Conservation (phyloP, 2,329 filamentous ascomycete species). For the Paracorniculantispora psalliotae region DNA sequence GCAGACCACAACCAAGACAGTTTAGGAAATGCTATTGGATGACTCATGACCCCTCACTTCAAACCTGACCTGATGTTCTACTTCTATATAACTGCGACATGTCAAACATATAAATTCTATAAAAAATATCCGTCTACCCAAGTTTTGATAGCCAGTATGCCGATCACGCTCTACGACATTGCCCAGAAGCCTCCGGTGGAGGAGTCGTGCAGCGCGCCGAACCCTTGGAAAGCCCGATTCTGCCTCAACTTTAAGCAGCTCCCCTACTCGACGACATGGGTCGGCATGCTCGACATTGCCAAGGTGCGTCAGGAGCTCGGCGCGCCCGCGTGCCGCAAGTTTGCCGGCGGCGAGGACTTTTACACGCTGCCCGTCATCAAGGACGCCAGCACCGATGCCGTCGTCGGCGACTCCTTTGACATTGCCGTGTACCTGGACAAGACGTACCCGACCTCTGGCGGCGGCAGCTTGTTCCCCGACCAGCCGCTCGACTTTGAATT, state of each 20-base stretch:
- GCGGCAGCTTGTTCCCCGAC: conserved; percentile 43
- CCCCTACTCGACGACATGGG: conserved; percentile 39
- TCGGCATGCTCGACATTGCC: conserved; percentile 47
- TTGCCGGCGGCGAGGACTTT: conserved; percentile 52
- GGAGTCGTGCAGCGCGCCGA: conserved; percentile 22
- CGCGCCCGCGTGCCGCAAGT: conserved; percentile 46
- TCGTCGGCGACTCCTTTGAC: conserved; percentile 60
- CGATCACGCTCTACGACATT: conserved; percentile 41
- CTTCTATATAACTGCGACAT: background rate
- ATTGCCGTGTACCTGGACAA: conserved; percentile 57
- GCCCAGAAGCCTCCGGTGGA: conserved; percentile 27
- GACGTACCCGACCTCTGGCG: conserved; percentile 41
- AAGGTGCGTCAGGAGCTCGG: conserved; percentile 42
- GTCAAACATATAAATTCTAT: background rate
- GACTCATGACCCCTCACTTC: background rate
- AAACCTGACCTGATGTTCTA: background rate
- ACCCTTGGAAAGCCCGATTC: conserved; percentile 31
- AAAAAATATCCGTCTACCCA: background rate
- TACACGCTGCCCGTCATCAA: conserved; percentile 55
- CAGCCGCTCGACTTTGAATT: conserved; percentile 37
- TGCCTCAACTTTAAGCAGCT: conserved; percentile 39
- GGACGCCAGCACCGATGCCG: conserved; percentile 35
- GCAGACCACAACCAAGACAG: background rate
- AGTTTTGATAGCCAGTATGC: too few species aligned
- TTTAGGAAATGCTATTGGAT: background rate